phyloP scores from a whole-genome alignment of 73 alveolate genomes.

The Urostyla sp. region DNA sequence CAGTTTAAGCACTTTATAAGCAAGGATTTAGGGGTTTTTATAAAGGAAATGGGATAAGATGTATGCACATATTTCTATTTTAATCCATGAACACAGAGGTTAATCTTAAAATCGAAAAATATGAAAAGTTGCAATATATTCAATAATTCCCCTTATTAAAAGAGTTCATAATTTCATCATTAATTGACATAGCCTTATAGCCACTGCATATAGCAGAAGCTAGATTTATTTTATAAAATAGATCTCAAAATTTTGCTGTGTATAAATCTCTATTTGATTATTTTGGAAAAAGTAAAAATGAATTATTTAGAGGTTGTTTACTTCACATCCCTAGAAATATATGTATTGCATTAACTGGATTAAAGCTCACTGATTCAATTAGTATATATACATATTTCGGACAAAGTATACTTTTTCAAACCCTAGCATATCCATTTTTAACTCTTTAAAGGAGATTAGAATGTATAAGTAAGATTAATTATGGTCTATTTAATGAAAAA shows the following conservation, averaged over 20 bases:
- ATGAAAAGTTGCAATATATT: background rate
- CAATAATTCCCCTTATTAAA: conserved; percentile 18
- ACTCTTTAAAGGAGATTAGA: conserved; percentile 67
- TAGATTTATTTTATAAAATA: conserved; percentile 62
- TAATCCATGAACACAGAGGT: conserved; percentile 38
- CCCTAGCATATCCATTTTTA: conserved; percentile 64
- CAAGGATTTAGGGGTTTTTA: conserved; percentile 64
- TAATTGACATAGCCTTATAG: conserved; percentile 62
- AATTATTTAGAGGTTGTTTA: conserved; percentile 57
- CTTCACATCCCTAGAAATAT: conserved; percentile 70
- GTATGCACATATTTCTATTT: conserved; percentile 58
- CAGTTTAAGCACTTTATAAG: conserved; percentile 44
- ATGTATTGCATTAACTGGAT: conserved; percentile 65
- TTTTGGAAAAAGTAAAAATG: conserved; percentile 27
- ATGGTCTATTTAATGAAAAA: conserved; percentile 12
- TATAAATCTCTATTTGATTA: conserved; percentile 37
- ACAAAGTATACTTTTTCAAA: conserved; percentile 14
- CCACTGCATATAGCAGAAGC: conserved; percentile 80
- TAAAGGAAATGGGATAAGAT: conserved; percentile 73
- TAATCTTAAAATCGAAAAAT: background rate
- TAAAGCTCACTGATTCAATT: background rate
- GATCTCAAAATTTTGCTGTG: conserved; percentile 29
- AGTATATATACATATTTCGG: conserved; percentile 43
- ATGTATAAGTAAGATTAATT: conserved; percentile 26
- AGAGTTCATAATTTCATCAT: conserved; percentile 24